phyloP scores from a whole-genome alignment of 2,329 filamentous ascomycete species.

The Coniochaeta sp. region DNA sequence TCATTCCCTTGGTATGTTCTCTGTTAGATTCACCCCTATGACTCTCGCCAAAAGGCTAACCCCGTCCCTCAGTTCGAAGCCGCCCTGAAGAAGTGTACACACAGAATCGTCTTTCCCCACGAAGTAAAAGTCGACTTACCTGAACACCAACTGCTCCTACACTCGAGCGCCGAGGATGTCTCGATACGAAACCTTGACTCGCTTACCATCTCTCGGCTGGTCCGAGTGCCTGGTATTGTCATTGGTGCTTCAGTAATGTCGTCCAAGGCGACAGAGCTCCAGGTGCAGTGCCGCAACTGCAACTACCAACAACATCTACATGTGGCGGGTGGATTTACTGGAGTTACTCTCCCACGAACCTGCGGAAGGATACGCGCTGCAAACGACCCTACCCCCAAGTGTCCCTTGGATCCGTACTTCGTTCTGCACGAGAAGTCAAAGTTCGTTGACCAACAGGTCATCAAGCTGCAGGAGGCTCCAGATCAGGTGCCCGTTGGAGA shows the following conservation, averaged over 20 bases:
- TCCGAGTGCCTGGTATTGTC: constrained; percentile 93
- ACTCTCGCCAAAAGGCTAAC: constrained; percentile 7
- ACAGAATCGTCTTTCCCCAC: constrained; percentile 84
- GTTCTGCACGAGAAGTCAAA: constrained; percentile 88
- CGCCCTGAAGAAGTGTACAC: constrained; percentile 84
- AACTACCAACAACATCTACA: constrained; percentile 61
- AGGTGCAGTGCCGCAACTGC: constrained; percentile 85
- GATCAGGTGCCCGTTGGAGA: constrained; percentile 97
- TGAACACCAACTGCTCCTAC: constrained; percentile 88
- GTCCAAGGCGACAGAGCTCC: constrained; percentile 82
- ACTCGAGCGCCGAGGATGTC: constrained; percentile 83
- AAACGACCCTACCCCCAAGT: constrained; percentile 64
- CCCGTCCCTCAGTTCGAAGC: constrained; percentile 64
- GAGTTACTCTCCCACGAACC: constrained; percentile 72
- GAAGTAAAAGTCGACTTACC: constrained; percentile 62
- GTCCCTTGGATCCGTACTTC: constrained; percentile 91
- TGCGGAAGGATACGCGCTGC: constrained; percentile 59
- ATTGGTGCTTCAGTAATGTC: constrained; percentile 96
- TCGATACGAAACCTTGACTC: constrained; percentile 93
- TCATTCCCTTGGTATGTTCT: constrained; percentile 70
- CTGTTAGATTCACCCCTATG: constrained; percentile 19
- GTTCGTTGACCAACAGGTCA: constrained; percentile 96
- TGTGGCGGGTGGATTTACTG: constrained; percentile 79
- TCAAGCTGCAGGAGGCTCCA: constrained; percentile 95
- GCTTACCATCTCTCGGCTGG: constrained; percentile 86